A percentile compares a stretch with the other conserved stretches of the same genome.
These are phyloP conservation scores for Agrostemma githago DNA, from an alignment of 148 eudicot genomes.

Conservation along the genomic window DNA sequence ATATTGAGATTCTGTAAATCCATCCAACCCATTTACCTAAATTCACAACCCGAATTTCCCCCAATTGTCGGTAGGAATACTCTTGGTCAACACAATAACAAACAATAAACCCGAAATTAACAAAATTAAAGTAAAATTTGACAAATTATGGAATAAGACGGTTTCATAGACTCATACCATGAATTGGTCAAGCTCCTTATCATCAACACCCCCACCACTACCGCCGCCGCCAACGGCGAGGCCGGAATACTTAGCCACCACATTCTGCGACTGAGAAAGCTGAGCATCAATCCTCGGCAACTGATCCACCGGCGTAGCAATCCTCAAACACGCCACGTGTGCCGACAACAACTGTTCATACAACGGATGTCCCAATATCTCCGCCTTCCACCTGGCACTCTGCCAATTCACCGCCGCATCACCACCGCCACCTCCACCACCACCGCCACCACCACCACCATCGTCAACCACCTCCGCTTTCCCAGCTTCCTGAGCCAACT, in stretches of 20 bases:
- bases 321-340: slow-evolving; percentile 69
- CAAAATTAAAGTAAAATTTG: neutral
- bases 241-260: slow-evolving; percentile 62
- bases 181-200: slow-evolving; percentile 89
- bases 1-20: too few relatives aligned
- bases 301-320: slow-evolving; percentile 91
- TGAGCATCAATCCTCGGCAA: slow-evolving; percentile 81
- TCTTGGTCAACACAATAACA: neutral
- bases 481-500: slow-evolving; percentile 20
- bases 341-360: slow-evolving; percentile 82
- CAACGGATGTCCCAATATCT: slow-evolving; percentile 55
- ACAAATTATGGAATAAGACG: neutral
- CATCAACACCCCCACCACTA: slow-evolving; percentile 30
- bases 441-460: slow-evolving; percentile 1
- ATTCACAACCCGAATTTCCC: too few relatives aligned
- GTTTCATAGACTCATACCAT: slow-evolving; percentile 43
- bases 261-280: slow-evolving; percentile 64
- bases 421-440: slow-evolving; percentile 6
- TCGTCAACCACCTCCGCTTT: slow-evolving; percentile 14
- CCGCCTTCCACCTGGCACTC: slow-evolving; percentile 48
- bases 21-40: too few relatives aligned
- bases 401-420: slow-evolving; percentile 27
- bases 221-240: slow-evolving; percentile 40
- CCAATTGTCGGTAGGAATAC: neutral
- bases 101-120: neutral